Evolutionary conservation across 2,329 filamentous ascomycete genomes (phyloP), one percentile per base, ranked within the genome.

Genomic region (Fusarium acutatum): DNA sequence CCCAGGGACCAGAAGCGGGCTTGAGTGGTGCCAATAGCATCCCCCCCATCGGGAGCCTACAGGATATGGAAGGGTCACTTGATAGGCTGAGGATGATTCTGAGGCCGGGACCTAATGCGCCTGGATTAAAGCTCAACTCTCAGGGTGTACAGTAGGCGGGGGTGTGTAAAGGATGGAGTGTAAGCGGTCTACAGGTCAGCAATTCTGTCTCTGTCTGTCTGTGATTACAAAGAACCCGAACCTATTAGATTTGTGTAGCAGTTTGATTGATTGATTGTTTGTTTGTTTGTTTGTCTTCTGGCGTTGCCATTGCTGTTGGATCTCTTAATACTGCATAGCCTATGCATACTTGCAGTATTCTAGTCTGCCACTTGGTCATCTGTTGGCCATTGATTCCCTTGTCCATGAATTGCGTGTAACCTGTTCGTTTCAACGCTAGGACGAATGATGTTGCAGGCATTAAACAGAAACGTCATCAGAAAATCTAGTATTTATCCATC

Each of bases 61-160:
- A 60, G 53, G 46, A 24, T 54, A 26, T 38, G 30, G 28, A 35
- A 50, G 38, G 50, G 72, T 24, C 60, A 41, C 47, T 74, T 74
- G 58, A 73, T 73, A 74, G 71, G 71, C 62, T 72, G 49, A 37
- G 20, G 22, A 47, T 60, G 40, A 56, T 68, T 74, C 52, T 63
- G 40, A 74, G 67, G 71, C 62, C 71, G 62, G 71, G 71, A 71
- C 70, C 71, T 73, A 73, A 73, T 59, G 66, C 52, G 66, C 66
- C 60, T 73, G 62, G 64, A 41, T 52, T 54, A 61, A 54, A 63
- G 64, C 60, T 49, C 64, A 69, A 40, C n/a, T 54, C 34, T 54
- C 49, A 44, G 59, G 47, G 58, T 61, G 50, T 64, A 47, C 49
- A 41, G 15, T 28, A 43, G 57, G 38, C 49, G 49, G 47, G 49